Percentiles rank a stretch among this genome's conserved stretches.
Conservation (phyloP, 148 eudicot species). For the Persicaria maculosa region DNA sequence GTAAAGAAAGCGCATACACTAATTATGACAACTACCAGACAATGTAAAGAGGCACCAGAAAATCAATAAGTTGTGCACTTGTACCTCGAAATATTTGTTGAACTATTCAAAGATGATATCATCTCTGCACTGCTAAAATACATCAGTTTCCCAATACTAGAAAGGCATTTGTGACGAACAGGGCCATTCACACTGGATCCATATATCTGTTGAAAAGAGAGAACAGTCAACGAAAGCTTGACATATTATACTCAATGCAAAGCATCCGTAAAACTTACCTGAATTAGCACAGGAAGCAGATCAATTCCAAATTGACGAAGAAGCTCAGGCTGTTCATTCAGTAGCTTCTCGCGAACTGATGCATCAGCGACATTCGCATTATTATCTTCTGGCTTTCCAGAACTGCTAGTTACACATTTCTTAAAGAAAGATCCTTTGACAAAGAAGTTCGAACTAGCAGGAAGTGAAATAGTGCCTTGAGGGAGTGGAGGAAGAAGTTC, state of each 20-base stretch:
- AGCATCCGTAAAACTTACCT: slow-evolving; percentile 38
- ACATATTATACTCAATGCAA: neutral
- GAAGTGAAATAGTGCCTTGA: slow-evolving; percentile 81
- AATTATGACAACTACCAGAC: slow-evolving; percentile 1
- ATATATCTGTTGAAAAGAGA: slow-evolving; percentile 51
- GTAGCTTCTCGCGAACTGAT: slow-evolving; percentile 66
- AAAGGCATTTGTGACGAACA: slow-evolving; percentile 96
- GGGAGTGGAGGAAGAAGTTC: slow-evolving; percentile 99
- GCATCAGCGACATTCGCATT: slow-evolving; percentile 44
- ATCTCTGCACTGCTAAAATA: slow-evolving; percentile 83
- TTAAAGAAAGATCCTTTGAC: slow-evolving; percentile 54
- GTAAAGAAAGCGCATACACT: neutral
- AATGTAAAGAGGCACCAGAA: neutral
- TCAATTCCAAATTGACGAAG: slow-evolving; percentile 86
- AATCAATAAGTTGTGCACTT: slow-evolving; percentile 24
- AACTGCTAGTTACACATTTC: slow-evolving; percentile 52
- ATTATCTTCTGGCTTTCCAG: slow-evolving; percentile 57
- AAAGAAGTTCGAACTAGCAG: slow-evolving; percentile 49
- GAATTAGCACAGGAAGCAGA: slow-evolving; percentile 89
- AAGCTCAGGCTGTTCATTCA: slow-evolving; percentile 88
- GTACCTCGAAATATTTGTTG: slow-evolving; percentile 86
- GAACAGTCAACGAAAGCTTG: slow-evolving; percentile 3
- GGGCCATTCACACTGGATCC: slow-evolving; percentile 98
- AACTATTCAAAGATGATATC: slow-evolving; percentile 63
- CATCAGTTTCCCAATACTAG: slow-evolving; percentile 92